These are phyloP conservation scores for Rhinocladiella similis DNA, from an alignment of 2,329 filamentous ascomycete genomes.

Conservation along the genomic window DNA sequence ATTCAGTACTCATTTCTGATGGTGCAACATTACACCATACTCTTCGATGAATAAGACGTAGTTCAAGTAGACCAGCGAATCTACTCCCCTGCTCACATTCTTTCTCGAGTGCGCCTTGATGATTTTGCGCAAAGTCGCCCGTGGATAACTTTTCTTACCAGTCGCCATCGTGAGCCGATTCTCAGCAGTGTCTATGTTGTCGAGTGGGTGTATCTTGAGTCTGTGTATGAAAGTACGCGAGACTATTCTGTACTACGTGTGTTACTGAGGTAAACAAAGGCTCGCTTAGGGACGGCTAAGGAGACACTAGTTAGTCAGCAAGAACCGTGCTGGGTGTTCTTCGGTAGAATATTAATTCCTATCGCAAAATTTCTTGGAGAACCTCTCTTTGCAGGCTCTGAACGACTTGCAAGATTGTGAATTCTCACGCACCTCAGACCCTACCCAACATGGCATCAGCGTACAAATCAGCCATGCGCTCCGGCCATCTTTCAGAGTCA, in stretches of 20 bases:
- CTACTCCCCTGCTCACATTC: conserved; percentile 79
- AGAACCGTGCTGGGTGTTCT: no score
- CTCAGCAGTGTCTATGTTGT: background rate
- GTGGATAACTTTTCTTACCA: conserved; percentile 76
- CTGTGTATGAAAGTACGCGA: no score
- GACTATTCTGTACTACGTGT: no score
- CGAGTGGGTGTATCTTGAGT: background rate
- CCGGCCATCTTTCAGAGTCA: conserved; percentile 27
- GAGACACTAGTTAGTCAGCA: no score
- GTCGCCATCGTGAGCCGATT: conserved; percentile 51
- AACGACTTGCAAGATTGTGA: background rate
- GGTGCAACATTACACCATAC: conserved; percentile 36
- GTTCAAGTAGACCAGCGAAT: conserved; percentile 82
- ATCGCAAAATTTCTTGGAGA: conserved; percentile 7
- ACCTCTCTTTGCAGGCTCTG: background rate
- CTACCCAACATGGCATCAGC: conserved; percentile 52
- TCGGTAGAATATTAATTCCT: no score
- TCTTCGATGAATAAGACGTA: conserved; percentile 78
- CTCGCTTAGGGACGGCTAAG: background rate
- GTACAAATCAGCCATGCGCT: conserved; percentile 52
- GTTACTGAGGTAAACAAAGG: background rate
- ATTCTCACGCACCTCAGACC: background rate
- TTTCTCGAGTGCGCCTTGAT: conserved; percentile 84
- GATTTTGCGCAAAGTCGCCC: conserved; percentile 82
- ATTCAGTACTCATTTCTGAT: background rate